Evolutionary conservation across 139 green algal genomes (phyloP), one percentile per base, ranked within the genome.

Genomic region (Chlorella sp.): DNA sequence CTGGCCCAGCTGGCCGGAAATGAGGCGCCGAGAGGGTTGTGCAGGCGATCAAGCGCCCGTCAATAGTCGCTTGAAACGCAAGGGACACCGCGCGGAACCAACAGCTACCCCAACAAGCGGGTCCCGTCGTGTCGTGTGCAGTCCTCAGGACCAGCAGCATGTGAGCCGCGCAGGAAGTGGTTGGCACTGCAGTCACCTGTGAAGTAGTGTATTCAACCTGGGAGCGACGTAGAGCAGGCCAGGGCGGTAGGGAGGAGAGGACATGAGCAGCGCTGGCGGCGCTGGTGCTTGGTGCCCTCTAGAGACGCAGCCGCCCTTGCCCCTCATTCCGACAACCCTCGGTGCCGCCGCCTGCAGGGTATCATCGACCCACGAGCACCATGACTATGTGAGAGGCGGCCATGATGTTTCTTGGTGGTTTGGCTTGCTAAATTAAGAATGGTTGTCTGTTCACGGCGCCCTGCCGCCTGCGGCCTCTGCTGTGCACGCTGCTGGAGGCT

Each of bases 351-450:
- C 73, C 28, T 53, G 12, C 75, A 85, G 18, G 26, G 79, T 81
- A 14, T 37, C 14, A 30, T 79, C 30, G 30, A 89, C 85, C 0
- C 85, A 89, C 30, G 85, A 89, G 71, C 85, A 89, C n/a, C 85
- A 83, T 14, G 84, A 88, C 15, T 88, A 88, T 22, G 34, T 87
- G 39, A 83, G 78, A n/a, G 24, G 28, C 48, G 24, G 28, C 48
- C 48, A 16, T 57, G 48, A 9, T 57, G 9, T 32, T 19, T 1
- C 71, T 18, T 36, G 28, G 24, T 18, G 34, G 5, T 15, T 3
- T 78, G 71, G 32, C 48, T 9, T 16, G 48, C 48, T 57, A 57
- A 5, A 57, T 57, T 5, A 57, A 78, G 32, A n/a, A 40, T n/a
- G n/a, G 48, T 9, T 57, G 48, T 16, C 11, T 73, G 22, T 16